Conservation (phyloP, 2,329 filamentous ascomycete species). For the Chalara sp. region DNA sequence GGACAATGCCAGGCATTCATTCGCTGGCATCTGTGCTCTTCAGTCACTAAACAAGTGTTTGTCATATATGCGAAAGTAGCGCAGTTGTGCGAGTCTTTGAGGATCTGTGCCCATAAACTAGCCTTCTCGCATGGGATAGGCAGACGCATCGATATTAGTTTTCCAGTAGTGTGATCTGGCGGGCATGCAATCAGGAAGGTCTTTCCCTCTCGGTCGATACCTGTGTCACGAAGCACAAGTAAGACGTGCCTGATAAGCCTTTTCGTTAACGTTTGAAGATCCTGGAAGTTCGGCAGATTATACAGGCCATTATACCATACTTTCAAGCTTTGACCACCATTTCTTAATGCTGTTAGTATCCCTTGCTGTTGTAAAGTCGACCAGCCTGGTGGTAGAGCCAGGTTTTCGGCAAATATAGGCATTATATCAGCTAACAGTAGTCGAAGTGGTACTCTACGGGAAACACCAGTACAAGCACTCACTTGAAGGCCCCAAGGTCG, state of each 20-base stretch:
- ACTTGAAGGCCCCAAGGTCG: constrained; percentile 16
- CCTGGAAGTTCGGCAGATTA: background rate
- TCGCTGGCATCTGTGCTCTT: no score
- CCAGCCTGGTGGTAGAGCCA: no score
- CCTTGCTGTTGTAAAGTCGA: no score
- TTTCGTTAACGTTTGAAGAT: background rate
- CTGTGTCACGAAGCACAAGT: constrained; percentile 5
- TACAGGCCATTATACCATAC: no score
- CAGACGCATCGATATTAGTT: constrained; percentile 1
- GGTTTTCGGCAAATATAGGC: background rate
- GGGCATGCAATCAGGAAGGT: constrained; percentile 4
- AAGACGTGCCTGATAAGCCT: constrained; percentile 1
- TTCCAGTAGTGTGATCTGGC: background rate
- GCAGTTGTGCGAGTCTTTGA: constrained; percentile 7
- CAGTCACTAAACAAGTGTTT: background rate
- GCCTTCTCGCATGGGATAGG: constrained; percentile 6
- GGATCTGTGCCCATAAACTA: constrained; percentile 9
- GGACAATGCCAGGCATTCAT: no score
- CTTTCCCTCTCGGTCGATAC: constrained; percentile 1
- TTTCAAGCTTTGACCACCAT: no score
- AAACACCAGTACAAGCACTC: constrained; percentile 19
- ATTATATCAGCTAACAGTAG: constrained; percentile 13
- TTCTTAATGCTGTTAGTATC: no score
- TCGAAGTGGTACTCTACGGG: constrained; percentile 13
- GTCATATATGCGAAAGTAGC: constrained; percentile 10